These are phyloP conservation scores for Gracilaria caudata DNA, from an alignment of 23 red algal genomes.

Conservation along the genomic window DNA sequence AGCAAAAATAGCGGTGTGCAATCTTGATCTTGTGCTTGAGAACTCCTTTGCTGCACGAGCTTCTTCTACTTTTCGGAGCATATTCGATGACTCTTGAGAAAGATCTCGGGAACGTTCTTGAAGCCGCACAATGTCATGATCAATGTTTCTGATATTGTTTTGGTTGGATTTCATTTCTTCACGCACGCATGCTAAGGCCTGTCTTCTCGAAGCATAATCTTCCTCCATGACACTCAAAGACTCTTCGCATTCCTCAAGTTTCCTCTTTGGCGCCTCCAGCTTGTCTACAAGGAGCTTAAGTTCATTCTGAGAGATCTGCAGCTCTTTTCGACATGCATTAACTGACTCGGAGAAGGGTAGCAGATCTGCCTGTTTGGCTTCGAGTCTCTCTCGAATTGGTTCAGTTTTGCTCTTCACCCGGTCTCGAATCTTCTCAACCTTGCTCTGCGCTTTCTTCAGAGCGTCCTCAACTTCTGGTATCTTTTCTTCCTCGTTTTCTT, in stretches of 20 bases:
- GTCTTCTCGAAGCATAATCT: not conserved
- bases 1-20: conserved; percentile 46
- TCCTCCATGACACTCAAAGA: conserved; percentile 37
- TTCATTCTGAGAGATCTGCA: conserved; percentile 43
- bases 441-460: conserved; percentile 27
- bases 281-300: conserved; percentile 45
- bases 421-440: conserved; percentile 61
- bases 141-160: not conserved
- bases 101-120: conserved; percentile 13
- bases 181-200: conserved; percentile 1
- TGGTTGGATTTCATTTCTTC: conserved; percentile 16
- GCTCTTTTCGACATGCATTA: conserved; percentile 42
- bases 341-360: conserved; percentile 67
- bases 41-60: conserved; percentile 55
- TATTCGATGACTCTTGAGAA: not conserved
- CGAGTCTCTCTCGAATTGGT: conserved; percentile 57
- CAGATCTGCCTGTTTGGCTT: conserved; percentile 65
- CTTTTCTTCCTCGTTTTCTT: conserved; percentile 24
- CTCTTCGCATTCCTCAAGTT: conserved; percentile 14
- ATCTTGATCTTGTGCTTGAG: conserved; percentile 28
- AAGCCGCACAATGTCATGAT: conserved; percentile 6
- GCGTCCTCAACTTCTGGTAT: conserved; percentile 26
- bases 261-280: conserved; percentile 26
- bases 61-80: conserved; percentile 63
- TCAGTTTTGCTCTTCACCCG: conserved; percentile 52